Base-by-base conservation (phyloP, 768 basidiomycete species). In the Boletellus ananas region DNA sequence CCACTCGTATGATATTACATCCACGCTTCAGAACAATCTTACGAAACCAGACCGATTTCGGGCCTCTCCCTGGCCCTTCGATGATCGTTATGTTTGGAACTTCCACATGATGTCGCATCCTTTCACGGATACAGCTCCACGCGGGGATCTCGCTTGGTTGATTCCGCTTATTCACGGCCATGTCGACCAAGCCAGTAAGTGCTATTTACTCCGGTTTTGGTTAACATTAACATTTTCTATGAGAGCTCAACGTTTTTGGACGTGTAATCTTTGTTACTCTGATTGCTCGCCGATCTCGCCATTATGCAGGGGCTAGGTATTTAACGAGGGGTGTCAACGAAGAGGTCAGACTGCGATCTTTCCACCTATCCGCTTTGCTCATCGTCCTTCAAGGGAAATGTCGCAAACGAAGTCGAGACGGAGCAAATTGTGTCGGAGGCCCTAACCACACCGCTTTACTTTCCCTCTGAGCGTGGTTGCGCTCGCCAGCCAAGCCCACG, bases 371-470 rank as follows among this genome's bases (percentile, higher is more conserved):
- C 2, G 12, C 16, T 17, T n/a, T 25, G 14, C 27, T 57, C 31
- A 55, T 36, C 31, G 14, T 20, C 9, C 12, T 25, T 34, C 37
- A 54, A 96, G 93, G 96, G 96, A 3, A 92, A 94, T 63, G 95
- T 98, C 10, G 95, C 95, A 3, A 99, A 99, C 63, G 96, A 98
- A 67, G 96, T 99, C 2, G 96, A 99, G 70, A 96, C 94, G 0
- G 96, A 99, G 65, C 96, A 99, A 62, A 95, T 99, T 44, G 91
- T 95, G 0, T 88, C 86, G 8, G 94, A 95, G 62, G 87, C 90
- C 0, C 64, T 90, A 6, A 94, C 90, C 0, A 94, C 93, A 0
- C 83, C 93, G 0, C 94, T 96, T 64, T 91, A 93, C 63, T 86
- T 78, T 56, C 90, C 89, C 9, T 56, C 62, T 2, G 61, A 63